These are phyloP conservation scores for Claviceps sp. DNA, from an alignment of 2,329 filamentous ascomycete species.

Conservation along the genomic window DNA sequence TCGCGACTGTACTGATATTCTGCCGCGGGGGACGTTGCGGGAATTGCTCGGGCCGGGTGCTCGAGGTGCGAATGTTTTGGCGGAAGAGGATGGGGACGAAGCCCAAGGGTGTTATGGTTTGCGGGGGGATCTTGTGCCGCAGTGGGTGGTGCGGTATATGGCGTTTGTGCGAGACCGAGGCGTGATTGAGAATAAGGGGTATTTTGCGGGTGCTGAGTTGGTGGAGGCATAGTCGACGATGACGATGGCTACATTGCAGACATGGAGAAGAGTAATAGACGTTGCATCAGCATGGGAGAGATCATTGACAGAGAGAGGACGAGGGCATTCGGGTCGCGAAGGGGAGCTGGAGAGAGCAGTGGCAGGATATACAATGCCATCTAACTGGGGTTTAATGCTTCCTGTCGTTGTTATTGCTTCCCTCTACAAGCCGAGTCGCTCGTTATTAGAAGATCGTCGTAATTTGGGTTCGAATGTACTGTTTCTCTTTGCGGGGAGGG, in stretches of 20 bases:
- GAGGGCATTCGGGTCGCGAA: not conserved
- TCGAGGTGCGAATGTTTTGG: conserved; percentile 63
- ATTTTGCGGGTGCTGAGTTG: conserved; percentile 77
- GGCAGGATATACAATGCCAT: not conserved
- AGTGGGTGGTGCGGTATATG: conserved; percentile 97
- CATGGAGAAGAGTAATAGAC: not conserved
- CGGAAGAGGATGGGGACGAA: conserved; percentile 34
- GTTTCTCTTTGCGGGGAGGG: too few relatives aligned
- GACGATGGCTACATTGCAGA: not conserved
- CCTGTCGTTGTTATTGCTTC: not conserved
- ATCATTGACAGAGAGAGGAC: not conserved
- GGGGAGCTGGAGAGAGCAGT: not conserved
- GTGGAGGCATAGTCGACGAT: not conserved
- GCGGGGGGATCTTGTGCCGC: conserved; percentile 65
- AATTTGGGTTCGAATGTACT: not conserved
- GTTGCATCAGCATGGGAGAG: not conserved
- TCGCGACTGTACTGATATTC: conserved; percentile 83
- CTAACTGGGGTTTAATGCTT: not conserved
- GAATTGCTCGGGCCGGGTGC: conserved; percentile 66
- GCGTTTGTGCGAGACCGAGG: conserved; percentile 87
- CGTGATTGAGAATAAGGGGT: conserved; percentile 96
- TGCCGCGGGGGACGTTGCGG: conserved; percentile 71
- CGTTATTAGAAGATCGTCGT: not conserved
- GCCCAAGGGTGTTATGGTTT: conserved; percentile 35
- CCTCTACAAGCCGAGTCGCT: not conserved